Base-by-base conservation (phyloP, 805 yeast genomes). In the Peterozyma toletana region DNA sequence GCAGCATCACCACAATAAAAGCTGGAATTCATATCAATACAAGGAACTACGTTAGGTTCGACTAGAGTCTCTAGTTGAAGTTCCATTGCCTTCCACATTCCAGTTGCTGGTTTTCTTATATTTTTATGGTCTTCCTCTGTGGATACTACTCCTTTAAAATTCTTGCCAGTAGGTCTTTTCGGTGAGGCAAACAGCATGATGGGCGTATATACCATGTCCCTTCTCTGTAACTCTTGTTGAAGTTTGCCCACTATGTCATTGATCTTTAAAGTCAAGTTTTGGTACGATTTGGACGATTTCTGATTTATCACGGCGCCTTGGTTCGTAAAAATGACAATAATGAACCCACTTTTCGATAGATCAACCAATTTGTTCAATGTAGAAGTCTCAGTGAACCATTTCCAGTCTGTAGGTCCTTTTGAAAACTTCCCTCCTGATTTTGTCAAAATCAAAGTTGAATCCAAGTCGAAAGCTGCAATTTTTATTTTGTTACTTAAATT, bases 1-100 rank as follows among this genome's bases (percentile, higher is more conserved):
- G 96, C 98, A 0, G 98, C 98, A 65, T 91, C 99, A 5, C 99
- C 99, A n/a, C 89, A 90, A 59, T 64, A 93, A 43, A 80, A 68
- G 41, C 86, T 75, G 9, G 60, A 50, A 0, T 56, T 62, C 40
- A 57, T 40, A 52, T 78, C 80, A 2, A 80, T 51, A 9, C 46
- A 45, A 2, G 54, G 53, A 0, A 50, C 48, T 9, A 5, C n/a
- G 11, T 30, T 30, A n/a, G 34, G 11, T 13, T 31, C 15, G 2
- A 56, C 53, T 0, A 40, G n/a, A 5, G 30, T 41, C 27, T 48
- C 15, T 42, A 43, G 35, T 17, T 39, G 36, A 14, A 30, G 14
- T 21, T 44, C 40, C 31, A 85, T 65, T 40, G 69, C 73, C 1
- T 70, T 59, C 80, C 86, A 85, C 95, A 90, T 85, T 0, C 96